Conservation (phyloP, 1,139 yeast species). For the Yamadazyma spencermartinsiae region DNA sequence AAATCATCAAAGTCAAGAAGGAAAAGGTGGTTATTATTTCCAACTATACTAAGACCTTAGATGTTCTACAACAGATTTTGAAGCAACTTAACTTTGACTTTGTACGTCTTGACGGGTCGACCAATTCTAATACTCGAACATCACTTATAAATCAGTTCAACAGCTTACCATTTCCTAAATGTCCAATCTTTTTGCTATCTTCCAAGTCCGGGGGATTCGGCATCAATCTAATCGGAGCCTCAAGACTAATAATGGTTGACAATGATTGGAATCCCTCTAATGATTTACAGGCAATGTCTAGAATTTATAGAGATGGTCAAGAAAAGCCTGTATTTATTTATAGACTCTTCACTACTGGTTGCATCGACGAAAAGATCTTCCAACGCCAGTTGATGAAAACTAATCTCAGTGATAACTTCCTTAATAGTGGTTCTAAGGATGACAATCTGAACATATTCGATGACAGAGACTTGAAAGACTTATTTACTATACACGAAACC, state of each 20-base stretch:
- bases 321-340: conserved; percentile 75
- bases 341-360: conserved; percentile 81
- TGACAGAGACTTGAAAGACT: conserved; percentile 65
- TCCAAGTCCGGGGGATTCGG: conserved; percentile 97
- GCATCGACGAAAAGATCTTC: conserved; percentile 91
- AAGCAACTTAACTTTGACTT: conserved; percentile 51
- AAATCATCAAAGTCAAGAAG: conserved; percentile 36
- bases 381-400: conserved; percentile 91
- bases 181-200: conserved; percentile 74
- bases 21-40: conserved; percentile 89
- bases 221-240: conserved; percentile 85
- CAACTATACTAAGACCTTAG: conserved; percentile 85
- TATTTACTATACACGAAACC: conserved; percentile 59
- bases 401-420: conserved; percentile 74
- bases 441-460: conserved; percentile 52
- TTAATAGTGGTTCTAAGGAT: conserved; percentile 49
- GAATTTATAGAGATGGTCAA: conserved; percentile 95
- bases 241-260: conserved; percentile 78
- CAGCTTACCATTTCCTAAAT: conserved; percentile 34
- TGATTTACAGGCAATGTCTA: conserved; percentile 93
- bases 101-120: conserved; percentile 80
- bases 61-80: conserved; percentile 64
- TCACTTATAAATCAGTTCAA: conserved; percentile 72
- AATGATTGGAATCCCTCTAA: conserved; percentile 95
- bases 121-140: conserved; percentile 66